These are phyloP conservation scores for Plasmopara muralis DNA, from an alignment of 352 stramenopile species.

Conservation along the genomic window DNA sequence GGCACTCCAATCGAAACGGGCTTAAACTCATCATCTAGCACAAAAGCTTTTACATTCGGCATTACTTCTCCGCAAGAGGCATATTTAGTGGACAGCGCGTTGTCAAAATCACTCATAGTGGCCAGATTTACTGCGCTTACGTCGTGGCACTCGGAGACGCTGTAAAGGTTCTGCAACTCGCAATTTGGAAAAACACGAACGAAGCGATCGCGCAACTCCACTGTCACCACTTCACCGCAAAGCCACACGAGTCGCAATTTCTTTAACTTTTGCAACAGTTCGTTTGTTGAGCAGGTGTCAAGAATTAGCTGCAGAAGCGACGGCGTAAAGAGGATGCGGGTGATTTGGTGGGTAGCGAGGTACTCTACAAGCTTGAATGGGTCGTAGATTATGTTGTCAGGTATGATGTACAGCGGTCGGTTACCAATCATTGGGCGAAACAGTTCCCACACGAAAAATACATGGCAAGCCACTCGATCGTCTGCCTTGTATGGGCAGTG, in stretches of 20 bases:
- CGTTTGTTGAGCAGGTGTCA: constrained; percentile 50
- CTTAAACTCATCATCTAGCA: constrained; percentile 70
- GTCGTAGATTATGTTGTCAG: constrained; percentile 90
- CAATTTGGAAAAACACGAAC: constrained; percentile 76
- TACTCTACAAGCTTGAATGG: constrained; percentile 74
- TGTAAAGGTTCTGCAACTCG: constrained; percentile 91
- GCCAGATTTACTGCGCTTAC: constrained; percentile 79
- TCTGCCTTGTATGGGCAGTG: constrained; percentile 63
- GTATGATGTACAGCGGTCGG: constrained; percentile 87
- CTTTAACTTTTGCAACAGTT: constrained; percentile 49
- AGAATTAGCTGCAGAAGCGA: constrained; percentile 86
- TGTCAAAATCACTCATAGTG: constrained; percentile 66
- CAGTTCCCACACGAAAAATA: constrained; percentile 95
- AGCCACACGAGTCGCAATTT: constrained; percentile 86
- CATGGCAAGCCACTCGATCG: constrained; percentile 86
- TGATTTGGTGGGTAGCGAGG: constrained; percentile 71
- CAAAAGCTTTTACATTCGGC: constrained; percentile 70
- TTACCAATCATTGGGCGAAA: constrained; percentile 87
- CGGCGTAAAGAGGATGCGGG: constrained; percentile 91
- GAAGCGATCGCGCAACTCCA: constrained; percentile 84
- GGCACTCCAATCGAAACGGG: constrained; percentile 58
- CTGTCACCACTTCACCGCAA: constrained; percentile 90
- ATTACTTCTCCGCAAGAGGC: constrained; percentile 84
- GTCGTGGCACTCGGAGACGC: constrained; percentile 91
- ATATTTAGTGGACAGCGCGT: constrained; percentile 76